Evolutionary conservation across 108 stramenopile species (phyloP).

Genomic region (Nitzschia sp.): DNA sequence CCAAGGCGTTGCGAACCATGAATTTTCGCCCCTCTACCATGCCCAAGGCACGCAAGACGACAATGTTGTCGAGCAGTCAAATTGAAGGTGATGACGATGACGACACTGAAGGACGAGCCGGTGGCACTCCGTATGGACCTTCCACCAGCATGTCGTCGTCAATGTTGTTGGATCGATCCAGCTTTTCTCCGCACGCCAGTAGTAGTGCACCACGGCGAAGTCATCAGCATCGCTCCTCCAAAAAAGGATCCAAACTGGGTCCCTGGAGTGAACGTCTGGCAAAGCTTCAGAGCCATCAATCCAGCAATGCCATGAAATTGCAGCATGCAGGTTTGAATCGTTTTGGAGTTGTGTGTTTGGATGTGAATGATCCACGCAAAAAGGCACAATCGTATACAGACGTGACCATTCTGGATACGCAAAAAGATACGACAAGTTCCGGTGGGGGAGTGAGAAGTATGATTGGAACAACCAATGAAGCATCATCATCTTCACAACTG

Average conservation of each 20-base stretch:
- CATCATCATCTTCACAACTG: constrained; percentile 1
- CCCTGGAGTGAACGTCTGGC: constrained; percentile 20
- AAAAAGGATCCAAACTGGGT: neutral
- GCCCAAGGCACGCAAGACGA: neutral
- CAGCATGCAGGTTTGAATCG: constrained; percentile 23
- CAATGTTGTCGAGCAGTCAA: neutral
- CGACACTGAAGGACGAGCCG: too few species aligned
- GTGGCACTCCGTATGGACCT: too few species aligned
- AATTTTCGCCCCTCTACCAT: neutral
- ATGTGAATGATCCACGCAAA: constrained; percentile 39
- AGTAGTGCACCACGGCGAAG: too few species aligned
- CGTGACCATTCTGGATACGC: constrained; percentile 33
- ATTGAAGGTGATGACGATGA: constrained; percentile 1
- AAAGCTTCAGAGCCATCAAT: neutral
- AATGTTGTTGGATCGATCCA: neutral
- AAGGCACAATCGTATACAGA: constrained; percentile 29
- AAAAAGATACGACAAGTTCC: neutral
- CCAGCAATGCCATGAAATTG: constrained; percentile 22
- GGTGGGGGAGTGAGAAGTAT: neutral
- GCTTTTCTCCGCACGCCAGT: neutral
- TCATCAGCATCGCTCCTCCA: neutral
- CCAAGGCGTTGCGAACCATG: neutral
- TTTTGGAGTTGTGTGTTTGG: neutral
- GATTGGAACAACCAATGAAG: neutral
- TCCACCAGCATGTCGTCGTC: neutral